A percentile compares a stretch with the other conserved stretches of the same genome.
These are phyloP conservation scores for Clonostachys solani DNA, from an alignment of 2,329 filamentous ascomycete genomes.

Conservation along the genomic window DNA sequence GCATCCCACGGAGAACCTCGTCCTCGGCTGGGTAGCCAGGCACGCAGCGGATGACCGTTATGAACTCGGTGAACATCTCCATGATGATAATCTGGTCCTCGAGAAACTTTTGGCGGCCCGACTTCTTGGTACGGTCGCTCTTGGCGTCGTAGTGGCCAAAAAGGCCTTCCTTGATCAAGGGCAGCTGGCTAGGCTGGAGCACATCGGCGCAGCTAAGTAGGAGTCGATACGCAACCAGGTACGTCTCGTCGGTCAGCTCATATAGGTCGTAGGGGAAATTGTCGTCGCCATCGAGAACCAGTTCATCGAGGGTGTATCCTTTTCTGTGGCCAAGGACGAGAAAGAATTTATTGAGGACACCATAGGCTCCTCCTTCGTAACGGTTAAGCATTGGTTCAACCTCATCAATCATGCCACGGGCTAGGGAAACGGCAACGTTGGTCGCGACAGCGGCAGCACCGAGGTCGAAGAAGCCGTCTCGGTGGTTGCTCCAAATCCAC, in stretches of 20 bases:
- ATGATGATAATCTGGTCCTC: constrained; percentile 27
- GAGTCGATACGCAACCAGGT: constrained; percentile 7
- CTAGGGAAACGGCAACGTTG: constrained; percentile 27
- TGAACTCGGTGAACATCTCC: constrained; percentile 25
- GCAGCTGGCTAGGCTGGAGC: too few relatives aligned
- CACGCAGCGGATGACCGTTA: constrained; percentile 9
- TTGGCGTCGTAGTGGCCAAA: too few relatives aligned
- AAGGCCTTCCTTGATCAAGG: too few relatives aligned
- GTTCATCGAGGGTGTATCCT: constrained; percentile 6
- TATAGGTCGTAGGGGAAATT: constrained; percentile 18
- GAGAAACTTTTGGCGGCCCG: constrained; percentile 16
- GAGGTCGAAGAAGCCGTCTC: constrained; percentile 17
- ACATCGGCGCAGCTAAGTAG: not conserved
- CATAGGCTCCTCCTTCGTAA: constrained; percentile 12
- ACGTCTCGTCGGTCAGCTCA: constrained; percentile 14
- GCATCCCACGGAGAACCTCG: constrained; percentile 27
- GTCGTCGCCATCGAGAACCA: constrained; percentile 2
- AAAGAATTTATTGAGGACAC: constrained; percentile 11
- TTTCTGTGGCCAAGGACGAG: constrained; percentile 4
- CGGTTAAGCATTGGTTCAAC: constrained; percentile 13
- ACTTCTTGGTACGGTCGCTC: constrained; percentile 13
- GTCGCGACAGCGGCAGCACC: constrained; percentile 26
- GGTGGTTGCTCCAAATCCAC: constrained; percentile 22
- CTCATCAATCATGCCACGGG: constrained; percentile 21
- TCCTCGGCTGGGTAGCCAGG: constrained; percentile 23